Evolutionary conservation across 108 stramenopile genomes (phyloP).

Genomic region (Discostella stelligeroides): DNA sequence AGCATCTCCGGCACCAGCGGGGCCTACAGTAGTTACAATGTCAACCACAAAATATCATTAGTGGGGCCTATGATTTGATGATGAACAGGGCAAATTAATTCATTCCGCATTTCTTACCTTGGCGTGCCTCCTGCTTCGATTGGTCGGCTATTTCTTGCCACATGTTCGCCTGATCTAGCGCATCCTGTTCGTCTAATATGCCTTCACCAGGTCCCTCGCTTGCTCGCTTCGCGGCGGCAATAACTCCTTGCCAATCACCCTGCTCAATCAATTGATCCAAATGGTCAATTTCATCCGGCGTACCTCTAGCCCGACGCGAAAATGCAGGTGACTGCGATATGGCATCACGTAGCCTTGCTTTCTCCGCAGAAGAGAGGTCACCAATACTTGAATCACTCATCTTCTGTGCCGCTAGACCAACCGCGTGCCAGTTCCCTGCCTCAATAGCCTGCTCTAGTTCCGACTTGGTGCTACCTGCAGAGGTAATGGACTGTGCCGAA

Average conservation of each 20-base stretch:
- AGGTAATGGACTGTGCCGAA: slow-evolving; percentile 26
- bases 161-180: slow-evolving; percentile 77
- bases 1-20: slow-evolving; percentile 72
- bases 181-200: slow-evolving; percentile 79
- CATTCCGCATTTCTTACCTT: slow-evolving; percentile 15
- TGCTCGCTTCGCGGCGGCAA: slow-evolving; percentile 65
- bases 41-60: not conserved
- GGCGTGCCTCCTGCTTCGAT: slow-evolving; percentile 66
- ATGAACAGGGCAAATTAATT: not conserved
- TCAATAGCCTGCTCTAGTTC: slow-evolving; percentile 74
- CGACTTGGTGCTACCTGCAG: slow-evolving; percentile 39
- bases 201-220: slow-evolving; percentile 28
- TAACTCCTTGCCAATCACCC: slow-evolving; percentile 88
- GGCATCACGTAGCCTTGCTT: slow-evolving; percentile 33
- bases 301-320: slow-evolving; percentile 5
- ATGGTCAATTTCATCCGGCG: slow-evolving; percentile 48
- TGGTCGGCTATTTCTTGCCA: slow-evolving; percentile 87
- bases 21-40: slow-evolving; percentile 15
- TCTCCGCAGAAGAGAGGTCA: slow-evolving; percentile 41
- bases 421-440: slow-evolving; percentile 89
- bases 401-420: slow-evolving; percentile 74
- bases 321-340: slow-evolving; percentile 41
- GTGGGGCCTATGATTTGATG: not conserved
- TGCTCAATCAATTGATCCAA: slow-evolving; percentile 78
- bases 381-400: slow-evolving; percentile 51